These are phyloP conservation scores for Pseudonitzschia delicatissima DNA, from an alignment of 108 stramenopile species.

Conservation along the genomic window DNA sequence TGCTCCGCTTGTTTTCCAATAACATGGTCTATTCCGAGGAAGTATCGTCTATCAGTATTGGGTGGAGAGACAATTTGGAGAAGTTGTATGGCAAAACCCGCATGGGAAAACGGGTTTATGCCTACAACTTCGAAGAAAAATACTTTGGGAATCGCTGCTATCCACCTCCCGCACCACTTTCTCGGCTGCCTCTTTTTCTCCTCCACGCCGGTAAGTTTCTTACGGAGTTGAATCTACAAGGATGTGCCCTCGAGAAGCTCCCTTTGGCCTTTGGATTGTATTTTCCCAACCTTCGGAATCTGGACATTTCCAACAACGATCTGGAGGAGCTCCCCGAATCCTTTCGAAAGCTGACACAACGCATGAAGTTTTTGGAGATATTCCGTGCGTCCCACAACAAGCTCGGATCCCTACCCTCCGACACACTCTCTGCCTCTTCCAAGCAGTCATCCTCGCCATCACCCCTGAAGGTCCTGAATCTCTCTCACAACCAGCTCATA, in stretches of 20 bases:
- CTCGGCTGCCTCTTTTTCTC: constrained; percentile 3
- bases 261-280: constrained; percentile 32
- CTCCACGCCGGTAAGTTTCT: constrained; percentile 11
- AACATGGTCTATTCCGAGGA: no score
- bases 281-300: constrained; percentile 30
- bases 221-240: constrained; percentile 1
- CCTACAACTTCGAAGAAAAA: no score
- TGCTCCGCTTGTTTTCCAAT: no score
- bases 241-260: constrained; percentile 5
- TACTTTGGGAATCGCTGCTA: no score
- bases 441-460: not conserved
- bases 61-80: no score
- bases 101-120: no score
- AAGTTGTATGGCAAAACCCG: no score
- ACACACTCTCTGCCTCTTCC: not conserved
- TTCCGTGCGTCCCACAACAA: not conserved
- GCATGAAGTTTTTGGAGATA: not conserved
- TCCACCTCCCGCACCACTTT: constrained; percentile 1
- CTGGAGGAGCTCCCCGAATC: constrained; percentile 19
- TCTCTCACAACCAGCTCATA: not conserved
- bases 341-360: constrained; percentile 13
- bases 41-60: no score
- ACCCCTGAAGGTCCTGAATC: not conserved
- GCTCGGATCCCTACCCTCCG: not conserved
- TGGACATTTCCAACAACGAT: constrained; percentile 24